Conservation (phyloP, 2,329 filamentous ascomycete species). For the Calonectria henricotiae region DNA sequence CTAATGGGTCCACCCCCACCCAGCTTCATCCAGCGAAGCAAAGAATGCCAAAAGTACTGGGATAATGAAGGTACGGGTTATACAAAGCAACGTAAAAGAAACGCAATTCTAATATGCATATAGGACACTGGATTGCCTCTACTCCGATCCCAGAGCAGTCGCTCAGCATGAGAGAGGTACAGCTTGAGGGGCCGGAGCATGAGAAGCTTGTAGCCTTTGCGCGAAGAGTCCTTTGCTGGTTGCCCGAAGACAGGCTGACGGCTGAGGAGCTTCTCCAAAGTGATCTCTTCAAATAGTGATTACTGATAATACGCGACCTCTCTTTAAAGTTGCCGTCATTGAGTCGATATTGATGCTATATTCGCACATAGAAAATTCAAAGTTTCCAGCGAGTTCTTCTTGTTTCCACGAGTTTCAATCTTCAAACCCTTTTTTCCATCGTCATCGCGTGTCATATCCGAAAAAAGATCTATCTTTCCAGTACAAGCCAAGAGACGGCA, state of each 20-base stretch:
- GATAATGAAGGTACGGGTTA: neutral
- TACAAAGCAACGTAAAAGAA: neutral
- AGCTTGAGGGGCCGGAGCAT: neutral
- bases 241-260: neutral
- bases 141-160: neutral
- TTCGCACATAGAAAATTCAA: no score
- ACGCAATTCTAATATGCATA: neutral
- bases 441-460: no score
- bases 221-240: neutral
- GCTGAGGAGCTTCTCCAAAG: neutral
- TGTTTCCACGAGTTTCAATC: no score
- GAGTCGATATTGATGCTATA: no score
- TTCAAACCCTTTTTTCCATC: no score
- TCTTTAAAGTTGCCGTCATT: no score
- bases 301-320: no score
- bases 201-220: neutral
- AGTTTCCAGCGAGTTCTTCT: no score
- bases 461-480: no score
- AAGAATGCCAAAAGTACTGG: constrained; percentile 9
- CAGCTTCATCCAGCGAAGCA: neutral
- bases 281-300: neutral
- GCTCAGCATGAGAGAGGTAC: neutral
- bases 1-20: neutral
- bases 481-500: no score
- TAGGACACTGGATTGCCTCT: neutral